phyloP scores from a whole-genome alignment of 176 grass and related monocot genomes.

The Tuctoria greenei region DNA sequence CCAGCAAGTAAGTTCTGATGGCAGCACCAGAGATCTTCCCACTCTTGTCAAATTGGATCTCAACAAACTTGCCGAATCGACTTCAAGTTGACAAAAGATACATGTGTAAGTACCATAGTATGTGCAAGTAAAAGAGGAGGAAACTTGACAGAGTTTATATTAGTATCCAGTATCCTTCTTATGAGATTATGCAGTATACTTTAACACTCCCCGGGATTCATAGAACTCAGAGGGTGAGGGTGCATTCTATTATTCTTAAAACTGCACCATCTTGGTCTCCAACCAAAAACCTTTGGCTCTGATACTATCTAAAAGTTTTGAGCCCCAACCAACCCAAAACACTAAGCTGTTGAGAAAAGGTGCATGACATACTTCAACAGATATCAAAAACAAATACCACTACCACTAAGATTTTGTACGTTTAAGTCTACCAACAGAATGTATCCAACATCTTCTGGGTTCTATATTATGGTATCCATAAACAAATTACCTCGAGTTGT shows the following conservation, averaged over 20 bases:
- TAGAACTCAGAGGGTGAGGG: neutral
- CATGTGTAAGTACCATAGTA: conserved; percentile 27
- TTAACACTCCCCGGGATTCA: neutral
- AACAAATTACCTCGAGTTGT: conserved; percentile 85
- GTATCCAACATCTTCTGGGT: conserved; percentile 28
- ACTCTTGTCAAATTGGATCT: conserved; percentile 92
- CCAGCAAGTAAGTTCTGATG: conserved; percentile 97
- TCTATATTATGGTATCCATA: conserved; percentile 20
- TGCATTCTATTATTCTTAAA: neutral
- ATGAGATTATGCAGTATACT: neutral
- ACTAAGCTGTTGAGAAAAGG: neutral
- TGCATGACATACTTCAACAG: neutral
- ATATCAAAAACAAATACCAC: conserved; percentile 16
- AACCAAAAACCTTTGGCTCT: neutral
- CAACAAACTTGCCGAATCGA: conserved; percentile 99
- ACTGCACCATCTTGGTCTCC: neutral
- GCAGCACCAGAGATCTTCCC: conserved; percentile 97
- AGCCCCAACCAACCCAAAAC: neutral
- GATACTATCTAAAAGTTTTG: conserved; percentile 7
- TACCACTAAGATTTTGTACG: conserved; percentile 18
- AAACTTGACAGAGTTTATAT: conserved; percentile 16
- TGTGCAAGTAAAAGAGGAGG: conserved; percentile 30
- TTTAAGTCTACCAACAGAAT: conserved; percentile 10
- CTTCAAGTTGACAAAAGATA: conserved; percentile 43
- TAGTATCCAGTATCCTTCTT: conserved; percentile 16